Evolutionary conservation across 2,329 filamentous ascomycete species (phyloP).

Genomic region (Talaromyces sp.): DNA sequence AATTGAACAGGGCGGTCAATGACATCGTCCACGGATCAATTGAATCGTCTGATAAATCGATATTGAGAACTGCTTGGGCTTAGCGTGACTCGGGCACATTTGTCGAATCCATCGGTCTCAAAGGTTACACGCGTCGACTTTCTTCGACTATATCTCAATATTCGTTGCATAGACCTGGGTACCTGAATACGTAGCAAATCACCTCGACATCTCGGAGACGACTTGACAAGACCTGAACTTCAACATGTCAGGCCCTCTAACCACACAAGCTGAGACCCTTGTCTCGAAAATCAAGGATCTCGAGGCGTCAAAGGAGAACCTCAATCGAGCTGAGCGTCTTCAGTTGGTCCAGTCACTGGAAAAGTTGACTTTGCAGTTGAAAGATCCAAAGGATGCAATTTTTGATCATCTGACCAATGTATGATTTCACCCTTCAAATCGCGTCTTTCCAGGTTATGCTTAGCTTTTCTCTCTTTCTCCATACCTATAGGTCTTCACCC

Average conservation of each 20-base stretch:
- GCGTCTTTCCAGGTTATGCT: not conserved
- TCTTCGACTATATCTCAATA: not conserved
- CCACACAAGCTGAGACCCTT: slow-evolving; percentile 18
- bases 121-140: not conserved
- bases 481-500: not conserved
- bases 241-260: slow-evolving; percentile 8
- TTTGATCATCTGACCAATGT: slow-evolving; percentile 29
- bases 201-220: not conserved
- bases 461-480: not conserved
- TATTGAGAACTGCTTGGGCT: not conserved
- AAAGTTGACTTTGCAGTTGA: slow-evolving; percentile 23
- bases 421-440: not conserved
- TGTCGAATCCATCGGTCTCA: not conserved
- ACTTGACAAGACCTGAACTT: not conserved
- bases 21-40: not conserved
- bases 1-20: not conserved
- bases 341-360: slow-evolving; percentile 19
- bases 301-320: slow-evolving; percentile 11
- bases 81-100: not conserved
- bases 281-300: slow-evolving; percentile 17
- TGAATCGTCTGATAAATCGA: not conserved
- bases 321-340: slow-evolving; percentile 19
- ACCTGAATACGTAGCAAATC: not conserved
- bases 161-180: not conserved
- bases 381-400: slow-evolving; percentile 27